phyloP scores from a whole-genome alignment of 768 basidiomycete genomes.

The Auriscalpium orientale region DNA sequence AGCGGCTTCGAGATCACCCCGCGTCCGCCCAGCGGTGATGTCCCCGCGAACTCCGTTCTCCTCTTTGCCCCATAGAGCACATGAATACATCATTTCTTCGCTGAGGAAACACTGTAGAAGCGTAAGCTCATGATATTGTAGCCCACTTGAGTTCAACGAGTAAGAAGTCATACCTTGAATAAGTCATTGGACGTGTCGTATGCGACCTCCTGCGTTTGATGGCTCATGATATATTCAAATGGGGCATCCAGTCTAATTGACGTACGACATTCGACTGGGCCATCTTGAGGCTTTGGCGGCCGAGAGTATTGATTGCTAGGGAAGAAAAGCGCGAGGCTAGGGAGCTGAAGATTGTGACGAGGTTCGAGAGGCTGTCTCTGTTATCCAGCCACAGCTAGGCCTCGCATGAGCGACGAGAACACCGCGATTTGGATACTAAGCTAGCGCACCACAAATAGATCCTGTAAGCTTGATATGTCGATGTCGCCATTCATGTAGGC shows the following conservation, averaged over 20 bases:
- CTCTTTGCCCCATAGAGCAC: slow-evolving; percentile 26
- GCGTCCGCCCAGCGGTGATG: neutral
- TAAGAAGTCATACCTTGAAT: neutral
- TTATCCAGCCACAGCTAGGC: too few relatives aligned
- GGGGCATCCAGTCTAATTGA: too few relatives aligned
- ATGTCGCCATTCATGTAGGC: too few relatives aligned
- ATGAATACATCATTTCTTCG: slow-evolving; percentile 35
- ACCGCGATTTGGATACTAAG: too few relatives aligned
- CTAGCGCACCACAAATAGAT: too few relatives aligned
- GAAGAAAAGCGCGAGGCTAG: neutral
- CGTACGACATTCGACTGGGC: neutral
- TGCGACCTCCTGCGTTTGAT: too few relatives aligned
- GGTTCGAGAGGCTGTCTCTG: neutral
- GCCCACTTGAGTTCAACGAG: too few relatives aligned
- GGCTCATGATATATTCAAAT: too few relatives aligned
- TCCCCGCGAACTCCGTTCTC: slow-evolving; percentile 20
- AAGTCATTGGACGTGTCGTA: neutral
- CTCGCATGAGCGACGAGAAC: too few relatives aligned
- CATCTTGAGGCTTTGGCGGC: neutral
- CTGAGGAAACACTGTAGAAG: slow-evolving; percentile 22
- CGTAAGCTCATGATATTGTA: too few relatives aligned
- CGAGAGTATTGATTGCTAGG: neutral
- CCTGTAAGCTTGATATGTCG: too few relatives aligned
- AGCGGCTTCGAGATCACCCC: slow-evolving; percentile 24
- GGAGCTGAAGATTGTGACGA: neutral